Evolutionary conservation across 164 flowering plant genomes (phyloP).

Genomic region (Nymphaea thermarum): DNA sequence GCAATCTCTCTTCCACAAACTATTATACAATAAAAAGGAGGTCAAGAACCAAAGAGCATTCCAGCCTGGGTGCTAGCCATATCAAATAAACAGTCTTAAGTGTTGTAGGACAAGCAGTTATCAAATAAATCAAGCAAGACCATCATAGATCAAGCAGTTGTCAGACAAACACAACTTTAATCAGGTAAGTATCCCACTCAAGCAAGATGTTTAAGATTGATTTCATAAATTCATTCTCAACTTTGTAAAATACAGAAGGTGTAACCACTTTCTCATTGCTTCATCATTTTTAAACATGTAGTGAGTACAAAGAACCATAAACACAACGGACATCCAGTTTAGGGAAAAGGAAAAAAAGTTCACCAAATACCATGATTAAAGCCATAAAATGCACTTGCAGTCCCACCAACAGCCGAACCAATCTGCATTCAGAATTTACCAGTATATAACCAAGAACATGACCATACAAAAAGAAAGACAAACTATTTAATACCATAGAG

Average conservation of each 20-base stretch:
- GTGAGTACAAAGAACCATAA: background rate
- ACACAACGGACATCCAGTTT: background rate
- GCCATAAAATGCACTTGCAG: conserved; percentile 80
- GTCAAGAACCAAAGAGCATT: too few species aligned
- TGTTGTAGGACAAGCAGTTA: too few species aligned
- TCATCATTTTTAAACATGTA: background rate
- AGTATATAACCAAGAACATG: background rate
- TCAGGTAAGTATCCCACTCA: background rate
- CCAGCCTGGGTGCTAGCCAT: too few species aligned
- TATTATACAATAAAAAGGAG: too few species aligned
- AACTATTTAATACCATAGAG: conserved; percentile 47
- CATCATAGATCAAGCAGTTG: too few species aligned
- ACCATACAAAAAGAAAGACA: background rate
- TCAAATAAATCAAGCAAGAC: too few species aligned
- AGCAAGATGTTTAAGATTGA: background rate
- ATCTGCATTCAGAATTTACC: conserved; percentile 29
- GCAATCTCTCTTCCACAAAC: too few species aligned
- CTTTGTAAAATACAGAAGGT: background rate
- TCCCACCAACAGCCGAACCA: conserved; percentile 92
- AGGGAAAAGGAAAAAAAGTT: background rate
- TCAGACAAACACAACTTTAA: background rate
- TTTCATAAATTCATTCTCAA: too few species aligned
- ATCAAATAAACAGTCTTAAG: too few species aligned
- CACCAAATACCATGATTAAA: conserved; percentile 57
- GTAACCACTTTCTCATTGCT: background rate